Conservation (phyloP, 495 filamentous ascomycete species). For the Penicillium nucicola region DNA sequence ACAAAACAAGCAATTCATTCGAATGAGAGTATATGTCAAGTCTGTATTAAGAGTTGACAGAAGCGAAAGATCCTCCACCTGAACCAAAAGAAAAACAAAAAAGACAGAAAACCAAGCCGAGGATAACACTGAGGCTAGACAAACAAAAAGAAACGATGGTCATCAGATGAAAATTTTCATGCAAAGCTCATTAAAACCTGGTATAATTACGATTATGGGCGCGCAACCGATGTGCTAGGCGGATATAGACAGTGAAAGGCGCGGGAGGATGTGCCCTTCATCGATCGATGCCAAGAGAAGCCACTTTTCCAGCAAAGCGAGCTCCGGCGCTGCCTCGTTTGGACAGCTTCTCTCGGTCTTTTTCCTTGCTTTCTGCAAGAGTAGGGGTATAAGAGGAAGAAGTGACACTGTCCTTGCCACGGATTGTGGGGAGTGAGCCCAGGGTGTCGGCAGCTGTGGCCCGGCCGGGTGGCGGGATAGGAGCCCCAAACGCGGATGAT, state of each 20-base stretch:
- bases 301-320: constrained; percentile 47
- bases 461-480: constrained; percentile 20
- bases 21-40: not conserved
- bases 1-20: not conserved
- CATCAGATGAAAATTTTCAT: constrained; percentile 20
- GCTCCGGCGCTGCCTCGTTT: constrained; percentile 51
- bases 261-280: constrained; percentile 8
- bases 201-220: constrained; percentile 23
- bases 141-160: constrained; percentile 8
- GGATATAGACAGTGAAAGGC: constrained; percentile 2
- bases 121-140: not conserved
- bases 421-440: constrained; percentile 46
- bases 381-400: constrained; percentile 27
- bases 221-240: not conserved
- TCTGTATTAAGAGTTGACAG: not conserved
- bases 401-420: constrained; percentile 23
- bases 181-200: constrained; percentile 19
- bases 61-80: not conserved
- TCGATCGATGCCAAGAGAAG: constrained; percentile 45
- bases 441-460: constrained; percentile 34
- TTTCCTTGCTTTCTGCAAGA: constrained; percentile 38
- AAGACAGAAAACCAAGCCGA: not conserved
- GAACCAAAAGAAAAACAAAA: not conserved
- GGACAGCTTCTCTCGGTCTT: constrained; percentile 48
- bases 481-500: constrained; percentile 22